phyloP scores from a whole-genome alignment of 352 stramenopile genomes.

The Globisporangium spinosum region DNA sequence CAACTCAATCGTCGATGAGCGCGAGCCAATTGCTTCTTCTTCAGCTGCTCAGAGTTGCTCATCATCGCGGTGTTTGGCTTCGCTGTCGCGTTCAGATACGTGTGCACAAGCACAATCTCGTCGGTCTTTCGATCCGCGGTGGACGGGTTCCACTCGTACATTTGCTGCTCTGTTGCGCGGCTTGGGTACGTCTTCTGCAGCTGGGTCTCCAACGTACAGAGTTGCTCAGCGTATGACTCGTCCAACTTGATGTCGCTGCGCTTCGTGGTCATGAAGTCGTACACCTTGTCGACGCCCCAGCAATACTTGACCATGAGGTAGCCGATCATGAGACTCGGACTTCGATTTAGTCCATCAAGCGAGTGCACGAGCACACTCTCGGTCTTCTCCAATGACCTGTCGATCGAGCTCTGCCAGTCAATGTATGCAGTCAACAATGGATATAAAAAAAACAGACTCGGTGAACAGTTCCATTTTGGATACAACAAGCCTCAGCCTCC shows the following conservation, averaged over 20 bases:
- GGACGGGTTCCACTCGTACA: slow-evolving; percentile 67
- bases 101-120: slow-evolving; percentile 76
- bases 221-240: slow-evolving; percentile 72
- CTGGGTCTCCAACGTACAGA: slow-evolving; percentile 62
- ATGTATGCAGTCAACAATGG: slow-evolving; percentile 1
- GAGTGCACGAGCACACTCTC: slow-evolving; percentile 89
- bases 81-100: slow-evolving; percentile 56
- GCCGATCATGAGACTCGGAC: slow-evolving; percentile 77
- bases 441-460: slow-evolving; percentile 18
- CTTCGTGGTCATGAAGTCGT: slow-evolving; percentile 89
- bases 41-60: slow-evolving; percentile 14
- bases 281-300: slow-evolving; percentile 91
- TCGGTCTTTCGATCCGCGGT: slow-evolving; percentile 45
- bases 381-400: slow-evolving; percentile 72
- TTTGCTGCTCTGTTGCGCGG: slow-evolving; percentile 51
- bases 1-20: slow-evolving; percentile 42
- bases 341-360: slow-evolving; percentile 76
- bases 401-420: slow-evolving; percentile 32
- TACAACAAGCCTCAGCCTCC: not conserved
- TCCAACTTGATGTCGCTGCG: slow-evolving; percentile 82
- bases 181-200: slow-evolving; percentile 43
- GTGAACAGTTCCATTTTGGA: slow-evolving; percentile 1
- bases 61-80: slow-evolving; percentile 14
- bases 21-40: slow-evolving; percentile 22
- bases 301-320: slow-evolving; percentile 93